Evolutionary conservation across 768 basidiomycete species (phyloP), one percentile per base, ranked within the genome.

Genomic region (Boletellus emodensis): DNA sequence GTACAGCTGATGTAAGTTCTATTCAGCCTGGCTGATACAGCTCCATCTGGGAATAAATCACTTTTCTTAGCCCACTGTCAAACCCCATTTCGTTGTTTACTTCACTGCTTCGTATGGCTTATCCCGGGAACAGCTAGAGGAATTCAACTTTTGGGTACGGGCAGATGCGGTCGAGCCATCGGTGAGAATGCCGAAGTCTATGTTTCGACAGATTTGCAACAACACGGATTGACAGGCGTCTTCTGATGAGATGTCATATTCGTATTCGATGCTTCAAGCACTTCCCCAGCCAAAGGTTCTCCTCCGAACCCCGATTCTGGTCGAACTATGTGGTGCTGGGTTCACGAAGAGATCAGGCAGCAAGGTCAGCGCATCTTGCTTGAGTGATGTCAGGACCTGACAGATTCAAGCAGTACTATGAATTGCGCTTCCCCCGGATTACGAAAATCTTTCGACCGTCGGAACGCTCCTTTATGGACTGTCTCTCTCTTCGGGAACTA

Each of bases 101-200:
- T 94, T 91, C 63, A 83, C 82, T 7, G 80, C 77, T 3, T 85
- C 85, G 0, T 94, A 93, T 62, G 93, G 91, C 5, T 62, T 87
- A 38, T 74, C 65, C 43, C 77, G 92, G 18, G 72, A 78, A 7
- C 72, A 84, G 41, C 74, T 94, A 5, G 91, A 90, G 60, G 75
- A 81, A 28, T 67, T 85, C 33, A 95, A 91, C 60, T 86, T 83
- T 58, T 66, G 78, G 49, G 75, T 91, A 35, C 58, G 58, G 18
- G 55, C 68, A 26, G 66, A 70, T 35, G 56, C 48, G 34, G 51
- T 64, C 15, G 64, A 68, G 10, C 28, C 53, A 26, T 53, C 49
- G 51, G 64, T 65, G 28, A 55, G 56, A 26, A 28, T 20, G 14
- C 37, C 39, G 6, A 18, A 20, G 2, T 36, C 40, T 7, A 9